phyloP scores from a whole-genome alignment of 257 asterid genomes.

The Penstemon newberryi region DNA sequence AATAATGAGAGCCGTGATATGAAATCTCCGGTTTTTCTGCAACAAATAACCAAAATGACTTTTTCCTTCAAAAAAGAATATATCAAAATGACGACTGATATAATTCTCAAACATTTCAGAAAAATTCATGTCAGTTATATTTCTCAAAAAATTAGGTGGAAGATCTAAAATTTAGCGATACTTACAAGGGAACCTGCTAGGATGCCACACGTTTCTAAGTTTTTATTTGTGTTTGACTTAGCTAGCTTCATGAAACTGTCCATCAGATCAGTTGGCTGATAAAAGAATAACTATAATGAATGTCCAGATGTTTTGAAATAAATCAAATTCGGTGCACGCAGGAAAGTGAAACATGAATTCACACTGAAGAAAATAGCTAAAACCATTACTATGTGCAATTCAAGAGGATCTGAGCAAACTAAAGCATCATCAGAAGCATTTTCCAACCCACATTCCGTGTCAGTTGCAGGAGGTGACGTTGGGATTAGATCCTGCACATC shows the following conservation, averaged over 20 bases:
- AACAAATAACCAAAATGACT: constrained; percentile 26
- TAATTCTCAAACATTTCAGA: constrained; percentile 13
- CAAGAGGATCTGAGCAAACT: constrained; percentile 70
- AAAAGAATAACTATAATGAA: constrained; percentile 30
- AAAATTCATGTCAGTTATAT: background rate
- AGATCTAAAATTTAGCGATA: constrained; percentile 22
- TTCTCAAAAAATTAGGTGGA: constrained; percentile 20
- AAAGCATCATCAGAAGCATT: constrained; percentile 47
- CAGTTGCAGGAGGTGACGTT: constrained; percentile 42
- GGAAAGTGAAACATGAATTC: constrained; percentile 8
- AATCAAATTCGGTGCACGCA: constrained; percentile 19
- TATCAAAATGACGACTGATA: constrained; percentile 17
- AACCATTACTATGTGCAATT: constrained; percentile 78
- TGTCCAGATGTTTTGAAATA: constrained; percentile 7
- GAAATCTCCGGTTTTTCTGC: constrained; percentile 82
- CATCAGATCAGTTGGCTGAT: constrained; percentile 84
- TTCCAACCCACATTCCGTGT: constrained; percentile 41
- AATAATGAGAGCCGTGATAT: constrained; percentile 84
- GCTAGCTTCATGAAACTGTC: constrained; percentile 90
- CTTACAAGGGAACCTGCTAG: constrained; percentile 96
- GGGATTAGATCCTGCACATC: constrained; percentile 85
- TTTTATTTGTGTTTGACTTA: constrained; percentile 76
- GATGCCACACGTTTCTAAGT: constrained; percentile 93
- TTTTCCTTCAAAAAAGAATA: background rate
- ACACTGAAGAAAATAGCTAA: constrained; percentile 22